A percentile compares a stretch with the other conserved stretches of the same genome.
These are phyloP conservation scores for Boeremia exigua DNA, from an alignment of 2,329 filamentous ascomycete genomes.

Conservation along the genomic window DNA sequence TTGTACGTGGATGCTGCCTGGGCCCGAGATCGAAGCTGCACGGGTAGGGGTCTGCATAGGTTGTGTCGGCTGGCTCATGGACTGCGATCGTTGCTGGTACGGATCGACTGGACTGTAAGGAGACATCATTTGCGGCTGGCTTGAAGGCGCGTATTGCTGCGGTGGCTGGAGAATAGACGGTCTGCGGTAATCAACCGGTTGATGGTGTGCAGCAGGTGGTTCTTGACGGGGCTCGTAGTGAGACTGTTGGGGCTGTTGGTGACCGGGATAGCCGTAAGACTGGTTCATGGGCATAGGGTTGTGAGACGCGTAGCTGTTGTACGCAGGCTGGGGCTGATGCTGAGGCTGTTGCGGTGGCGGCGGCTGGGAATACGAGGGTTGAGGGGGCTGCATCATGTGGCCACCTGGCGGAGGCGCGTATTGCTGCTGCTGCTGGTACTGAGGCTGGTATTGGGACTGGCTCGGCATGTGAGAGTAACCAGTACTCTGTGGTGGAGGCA, in stretches of 20 bases:
- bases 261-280: conserved; percentile 51
- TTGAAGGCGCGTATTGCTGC: conserved; percentile 45
- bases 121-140: conserved; percentile 37
- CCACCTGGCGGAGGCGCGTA: conserved; percentile 39
- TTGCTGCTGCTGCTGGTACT: conserved; percentile 45
- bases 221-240: conserved; percentile 52
- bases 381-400: conserved; percentile 49
- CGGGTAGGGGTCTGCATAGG: conserved; percentile 44
- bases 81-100: conserved; percentile 47
- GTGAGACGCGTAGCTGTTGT: conserved; percentile 41
- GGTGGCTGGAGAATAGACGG: conserved; percentile 45
- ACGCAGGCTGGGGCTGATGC: conserved; percentile 26
- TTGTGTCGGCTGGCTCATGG: conserved; percentile 42
- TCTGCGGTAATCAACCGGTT: conserved; percentile 50
- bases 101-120: conserved; percentile 46
- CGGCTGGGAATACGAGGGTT: conserved; percentile 42
- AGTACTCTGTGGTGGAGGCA: conserved; percentile 49
- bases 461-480: conserved; percentile 49
- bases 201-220: conserved; percentile 47
- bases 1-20: conserved; percentile 37
- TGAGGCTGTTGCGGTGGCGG: conserved; percentile 22
- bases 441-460: conserved; percentile 42
- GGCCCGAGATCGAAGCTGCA: conserved; percentile 34
- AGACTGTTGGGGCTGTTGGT: conserved; percentile 31
- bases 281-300: conserved; percentile 46